Evolutionary conservation across 2,329 filamentous ascomycete species (phyloP), one percentile per base, ranked within the genome.

Genomic region (Epichloe gansuensis): DNA sequence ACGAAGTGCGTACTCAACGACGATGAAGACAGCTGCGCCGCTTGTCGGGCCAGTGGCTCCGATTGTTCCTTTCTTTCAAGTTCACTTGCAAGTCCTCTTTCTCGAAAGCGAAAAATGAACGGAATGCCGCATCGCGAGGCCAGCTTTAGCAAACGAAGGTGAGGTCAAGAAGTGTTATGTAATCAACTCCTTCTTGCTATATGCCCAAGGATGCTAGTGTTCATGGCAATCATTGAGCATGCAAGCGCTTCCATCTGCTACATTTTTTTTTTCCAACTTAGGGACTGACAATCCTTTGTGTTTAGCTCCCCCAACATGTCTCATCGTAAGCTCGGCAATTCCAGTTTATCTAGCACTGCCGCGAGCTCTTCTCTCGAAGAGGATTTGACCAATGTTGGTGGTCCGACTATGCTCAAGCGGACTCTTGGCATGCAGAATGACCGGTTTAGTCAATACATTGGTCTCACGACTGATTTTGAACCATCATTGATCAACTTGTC

Each of bases 381-480:
- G 70, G 81, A 85, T 57, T 82, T 85, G 78, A 81, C 81, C 64
- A 84, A 84, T 65, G 78, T 84, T 60, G 81, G 81, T 55, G 81
- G 80, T 40, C 78, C 80, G 50, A 81, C 79, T 53, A 71, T 84
- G 60, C 72, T 86, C 53, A 83, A 82, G 66, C 76, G 81, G 63
- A 85, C 82, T 15, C 72, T 93, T 53, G 87, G 87, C 54, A 75
- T 93, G 58, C 87, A 91, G 64, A 74, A 80, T 61, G 84, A 88
- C 66, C 81, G 85, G 55, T 89, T 85, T 66, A 89, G 85, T 69
- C 85, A 88, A 68, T 88, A 91, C 63, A 87, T 93, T 59, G 87
- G 87, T 27, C 80, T 85, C 53, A 91, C 86, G 49, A 89, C 87
- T 49, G 85, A 89, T 60, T 88, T 90, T 63, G 87, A 93, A 64